Conservation (phyloP, 1,284 basidiomycete genomes). For the Moniliella sp. region DNA sequence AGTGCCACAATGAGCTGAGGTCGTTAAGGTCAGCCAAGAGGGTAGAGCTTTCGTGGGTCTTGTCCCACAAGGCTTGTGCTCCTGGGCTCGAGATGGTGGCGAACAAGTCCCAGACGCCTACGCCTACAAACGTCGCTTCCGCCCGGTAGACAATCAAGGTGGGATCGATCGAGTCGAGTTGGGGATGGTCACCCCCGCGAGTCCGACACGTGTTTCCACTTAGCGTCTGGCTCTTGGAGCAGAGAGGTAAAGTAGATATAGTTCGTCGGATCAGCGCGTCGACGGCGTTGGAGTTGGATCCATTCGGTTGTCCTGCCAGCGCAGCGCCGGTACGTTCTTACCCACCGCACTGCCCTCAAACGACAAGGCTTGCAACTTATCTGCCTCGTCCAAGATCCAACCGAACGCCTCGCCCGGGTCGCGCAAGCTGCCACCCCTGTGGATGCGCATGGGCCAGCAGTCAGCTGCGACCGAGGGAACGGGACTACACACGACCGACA, state of each 20-base stretch:
- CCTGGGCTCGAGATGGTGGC: conserved; percentile 64
- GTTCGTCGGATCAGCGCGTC: conserved; percentile 65
- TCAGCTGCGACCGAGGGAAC: no score
- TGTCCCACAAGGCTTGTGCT: conserved; percentile 67
- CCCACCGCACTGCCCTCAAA: neutral
- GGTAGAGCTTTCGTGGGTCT: conserved; percentile 59
- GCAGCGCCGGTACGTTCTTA: conserved; percentile 3
- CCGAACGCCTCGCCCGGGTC: no score
- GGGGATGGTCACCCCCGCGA: conserved; percentile 54
- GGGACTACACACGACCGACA: no score
- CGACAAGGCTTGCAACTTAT: no score
- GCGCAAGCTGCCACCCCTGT: no score
- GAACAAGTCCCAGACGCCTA: conserved; percentile 88
- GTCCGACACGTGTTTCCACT: conserved; percentile 72
- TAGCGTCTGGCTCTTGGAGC: conserved; percentile 88
- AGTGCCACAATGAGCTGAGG: conserved; percentile 50
- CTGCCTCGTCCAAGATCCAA: no score
- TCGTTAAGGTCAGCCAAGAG: conserved; percentile 58
- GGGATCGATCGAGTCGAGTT: conserved; percentile 88
- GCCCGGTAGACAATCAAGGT: conserved; percentile 87
- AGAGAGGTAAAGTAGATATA: conserved; percentile 93
- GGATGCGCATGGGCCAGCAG: no score
- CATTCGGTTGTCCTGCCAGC: conserved; percentile 48
- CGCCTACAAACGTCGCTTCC: conserved; percentile 88
- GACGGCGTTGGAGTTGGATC: conserved; percentile 47